A percentile compares a stretch with the other conserved stretches of the same genome.
phyloP scores from a whole-genome alignment of 2,329 filamentous ascomycete species.

The Cryphonectria radicalis region DNA sequence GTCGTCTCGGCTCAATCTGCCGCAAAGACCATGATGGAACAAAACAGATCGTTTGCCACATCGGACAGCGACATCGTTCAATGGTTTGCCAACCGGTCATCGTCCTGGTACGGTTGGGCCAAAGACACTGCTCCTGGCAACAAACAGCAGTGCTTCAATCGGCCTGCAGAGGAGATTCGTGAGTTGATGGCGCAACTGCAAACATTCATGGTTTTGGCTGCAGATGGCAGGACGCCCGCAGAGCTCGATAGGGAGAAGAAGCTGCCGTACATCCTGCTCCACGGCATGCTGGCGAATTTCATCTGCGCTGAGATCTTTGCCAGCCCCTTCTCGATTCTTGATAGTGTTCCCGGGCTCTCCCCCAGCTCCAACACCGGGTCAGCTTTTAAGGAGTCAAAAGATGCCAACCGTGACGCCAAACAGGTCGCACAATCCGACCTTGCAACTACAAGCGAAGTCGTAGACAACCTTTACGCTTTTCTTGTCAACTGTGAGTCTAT shows the following conservation, averaged over 20 bases:
- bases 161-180: neutral
- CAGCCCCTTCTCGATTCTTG: constrained; percentile 7
- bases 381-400: neutral
- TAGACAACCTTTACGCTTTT: neutral
- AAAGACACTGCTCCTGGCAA: constrained; percentile 4
- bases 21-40: constrained; percentile 4
- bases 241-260: constrained; percentile 9
- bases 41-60: neutral
- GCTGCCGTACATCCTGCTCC: constrained; percentile 10
- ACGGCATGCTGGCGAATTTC: constrained; percentile 8
- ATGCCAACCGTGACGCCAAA: neutral
- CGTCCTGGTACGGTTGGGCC: constrained; percentile 1
- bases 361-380: neutral
- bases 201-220: neutral
- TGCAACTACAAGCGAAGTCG: neutral
- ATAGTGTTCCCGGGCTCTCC: neutral
- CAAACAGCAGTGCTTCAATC: neutral
- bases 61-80: neutral
- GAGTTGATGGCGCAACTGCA: neutral
- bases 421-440: neutral
- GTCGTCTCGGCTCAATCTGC: constrained; percentile 6
- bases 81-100: constrained; percentile 4
- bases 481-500: neutral
- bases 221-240: neutral
- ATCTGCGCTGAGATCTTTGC: constrained; percentile 4